These are phyloP conservation scores for Bremia lactucae DNA, from an alignment of 352 stramenopile species.

Conservation along the genomic window DNA sequence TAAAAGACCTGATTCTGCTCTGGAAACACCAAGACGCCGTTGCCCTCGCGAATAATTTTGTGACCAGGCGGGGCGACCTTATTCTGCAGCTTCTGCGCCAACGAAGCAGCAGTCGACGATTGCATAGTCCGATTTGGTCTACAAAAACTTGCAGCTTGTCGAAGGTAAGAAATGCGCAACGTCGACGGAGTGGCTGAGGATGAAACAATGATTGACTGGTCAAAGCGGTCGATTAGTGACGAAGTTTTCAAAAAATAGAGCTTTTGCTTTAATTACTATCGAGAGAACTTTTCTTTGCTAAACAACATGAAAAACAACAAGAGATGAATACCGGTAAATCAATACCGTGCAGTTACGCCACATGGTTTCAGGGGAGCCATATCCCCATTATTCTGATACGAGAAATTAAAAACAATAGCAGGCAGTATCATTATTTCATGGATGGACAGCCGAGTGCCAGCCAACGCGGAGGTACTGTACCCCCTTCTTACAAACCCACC, in stretches of 20 bases:
- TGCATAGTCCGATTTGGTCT: conserved; percentile 17
- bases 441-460: conserved; percentile 18
- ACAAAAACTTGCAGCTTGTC: background rate
- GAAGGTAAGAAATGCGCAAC: conserved; percentile 2
- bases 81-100: conserved; percentile 50
- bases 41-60: conserved; percentile 85
- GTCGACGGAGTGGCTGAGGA: conserved; percentile 2
- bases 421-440: conserved; percentile 18
- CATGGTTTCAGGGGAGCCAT: conserved; percentile 10
- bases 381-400: background rate
- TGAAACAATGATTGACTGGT: conserved; percentile 15
- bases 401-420: too few species aligned
- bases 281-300: too few species aligned
- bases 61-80: conserved; percentile 51
- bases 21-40: conserved; percentile 86
- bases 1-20: conserved; percentile 89
- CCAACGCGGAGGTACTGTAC: conserved; percentile 17
- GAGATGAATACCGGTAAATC: conserved; percentile 1
- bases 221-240: background rate
- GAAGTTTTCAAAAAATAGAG: too few species aligned
- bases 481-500: too few species aligned
- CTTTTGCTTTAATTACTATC: too few species aligned
- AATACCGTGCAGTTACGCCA: conserved; percentile 1
- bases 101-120: conserved; percentile 33
- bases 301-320: too few species aligned